Percentiles rank a stretch among this genome's conserved stretches.
phyloP scores from a whole-genome alignment of 1,284 basidiomycete species.

The Amylostereum areolatum region DNA sequence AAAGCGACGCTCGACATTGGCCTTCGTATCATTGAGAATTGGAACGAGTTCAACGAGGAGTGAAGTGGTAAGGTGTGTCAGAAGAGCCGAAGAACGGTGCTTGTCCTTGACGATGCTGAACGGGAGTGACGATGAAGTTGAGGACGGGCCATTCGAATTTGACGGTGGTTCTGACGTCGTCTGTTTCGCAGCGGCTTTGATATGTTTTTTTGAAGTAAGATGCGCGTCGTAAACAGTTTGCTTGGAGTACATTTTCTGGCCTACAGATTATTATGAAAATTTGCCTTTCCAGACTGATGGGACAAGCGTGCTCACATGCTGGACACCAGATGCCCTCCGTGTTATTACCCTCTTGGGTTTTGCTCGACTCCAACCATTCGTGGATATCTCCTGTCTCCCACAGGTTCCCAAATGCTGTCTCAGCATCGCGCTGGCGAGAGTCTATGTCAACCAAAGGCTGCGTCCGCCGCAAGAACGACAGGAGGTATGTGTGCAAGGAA shows the following conservation, averaged over 20 bases:
- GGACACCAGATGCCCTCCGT: conserved; percentile 88
- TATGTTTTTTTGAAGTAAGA: conserved; percentile 89
- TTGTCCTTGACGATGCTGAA: conserved; percentile 49
- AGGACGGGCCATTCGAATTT: conserved; percentile 56
- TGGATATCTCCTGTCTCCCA: conserved; percentile 78
- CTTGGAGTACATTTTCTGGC: conserved; percentile 91
- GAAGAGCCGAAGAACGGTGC: conserved; percentile 62
- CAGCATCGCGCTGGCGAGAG: conserved; percentile 56
- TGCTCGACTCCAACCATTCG: conserved; percentile 68
- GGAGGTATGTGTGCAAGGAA: conserved; percentile 77
- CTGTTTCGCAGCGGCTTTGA: conserved; percentile 81
- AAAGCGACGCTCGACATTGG: conserved; percentile 94
- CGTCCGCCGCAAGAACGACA: conserved; percentile 83
- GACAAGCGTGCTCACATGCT: conserved; percentile 66
- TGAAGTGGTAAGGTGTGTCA: conserved; percentile 66
- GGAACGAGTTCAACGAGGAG: conserved; percentile 63
- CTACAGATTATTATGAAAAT: conserved; percentile 32
- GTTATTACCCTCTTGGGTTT: conserved; percentile 33
- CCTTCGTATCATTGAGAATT: conserved; percentile 83
- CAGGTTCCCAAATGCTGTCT: conserved; percentile 66
- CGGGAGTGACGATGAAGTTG: conserved; percentile 20
- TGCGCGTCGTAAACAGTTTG: conserved; percentile 98
- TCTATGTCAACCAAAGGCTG: conserved; percentile 85
- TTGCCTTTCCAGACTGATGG: not conserved
- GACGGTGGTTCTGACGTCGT: conserved; percentile 45